Conservation (phyloP, 2,329 filamentous ascomycete genomes). For the Neofusicoccum kwambonambiense region DNA sequence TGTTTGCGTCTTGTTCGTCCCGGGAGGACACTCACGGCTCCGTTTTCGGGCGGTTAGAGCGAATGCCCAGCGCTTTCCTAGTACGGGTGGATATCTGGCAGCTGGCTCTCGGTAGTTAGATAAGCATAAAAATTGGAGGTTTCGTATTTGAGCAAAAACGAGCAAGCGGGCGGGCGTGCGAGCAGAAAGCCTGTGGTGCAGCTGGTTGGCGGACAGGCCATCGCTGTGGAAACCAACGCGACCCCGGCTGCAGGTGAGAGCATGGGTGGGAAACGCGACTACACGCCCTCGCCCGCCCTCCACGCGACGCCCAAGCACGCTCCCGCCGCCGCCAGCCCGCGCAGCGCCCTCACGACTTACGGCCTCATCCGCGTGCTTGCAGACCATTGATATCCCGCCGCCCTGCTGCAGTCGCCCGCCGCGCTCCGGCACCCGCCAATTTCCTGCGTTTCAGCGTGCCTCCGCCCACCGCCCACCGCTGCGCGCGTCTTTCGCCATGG, state of each 20-base stretch:
- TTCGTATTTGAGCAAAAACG: neutral
- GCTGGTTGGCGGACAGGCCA: neutral
- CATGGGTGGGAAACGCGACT: neutral
- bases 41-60: constrained; percentile 9
- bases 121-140: constrained; percentile 6
- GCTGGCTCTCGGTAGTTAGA: constrained; percentile 16
- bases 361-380: neutral
- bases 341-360: constrained; percentile 3
- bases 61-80: constrained; percentile 10
- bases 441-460: constrained; percentile 7
- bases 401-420: neutral
- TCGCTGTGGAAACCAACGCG: constrained; percentile 4
- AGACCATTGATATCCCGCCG: constrained; percentile 9
- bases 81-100: constrained; percentile 7
- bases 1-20: constrained; percentile 1
- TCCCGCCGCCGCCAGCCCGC: neutral
- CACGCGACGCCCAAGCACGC: neutral
- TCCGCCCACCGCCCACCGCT: neutral
- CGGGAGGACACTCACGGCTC: neutral
- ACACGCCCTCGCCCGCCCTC: constrained; percentile 3
- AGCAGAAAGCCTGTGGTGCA: neutral
- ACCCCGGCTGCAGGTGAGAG: neutral
- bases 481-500: constrained; percentile 1
- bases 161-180: neutral
- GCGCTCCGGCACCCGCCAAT: neutral